Base-by-base conservation (phyloP, 352 stramenopile genomes). In the Pythium scleroteichum region DNA sequence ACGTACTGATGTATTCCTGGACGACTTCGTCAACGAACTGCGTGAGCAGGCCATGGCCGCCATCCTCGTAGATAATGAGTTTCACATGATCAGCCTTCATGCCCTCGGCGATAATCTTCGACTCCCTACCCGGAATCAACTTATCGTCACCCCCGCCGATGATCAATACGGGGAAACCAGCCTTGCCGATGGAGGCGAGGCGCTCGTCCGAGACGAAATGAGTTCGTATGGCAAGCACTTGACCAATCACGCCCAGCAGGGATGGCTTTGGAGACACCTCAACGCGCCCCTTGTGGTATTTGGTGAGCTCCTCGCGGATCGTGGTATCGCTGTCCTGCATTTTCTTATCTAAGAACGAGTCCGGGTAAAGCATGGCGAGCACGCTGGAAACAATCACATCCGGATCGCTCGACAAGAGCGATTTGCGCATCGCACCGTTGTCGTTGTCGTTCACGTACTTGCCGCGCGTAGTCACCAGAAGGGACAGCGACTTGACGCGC, bases 121-220 rank as follows among this genome's bases (percentile, higher is more conserved):
- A 78, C 51, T 87, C 73, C 7, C 58, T 48, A 1, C 67, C 42
- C 10, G 69, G 73, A 40, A 87, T 85, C n/a, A 85, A 52, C 46
- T 75, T 59, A 66, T 87, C 78, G 8, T 75, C 27, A 55, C 72
- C 69, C 19, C 66, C 68, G 48, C 78, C 78, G 45, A 87, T 57
- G 29, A 87, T 75, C 13, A 85, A 53, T 23, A 87, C 73, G 0
- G 75, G 78, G 53, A 83, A 87, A 0, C 67, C 75, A 2, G 59
- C 56, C 13, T 71, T 51, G 46, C 71, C 72, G 40, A 87, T 79
- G 22, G 59, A 54, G 16, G 60, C 66, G 35, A 87, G 64, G 17
- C 75, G 64, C 52, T 77, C 75, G 52, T 84, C 69, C 38, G 71
- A 79, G 32, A 85, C 67, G 45, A 71, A 82, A 55, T 87, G 78